phyloP scores from a whole-genome alignment of 140 eudicot genomes.

The Bidens hawaiensis region DNA sequence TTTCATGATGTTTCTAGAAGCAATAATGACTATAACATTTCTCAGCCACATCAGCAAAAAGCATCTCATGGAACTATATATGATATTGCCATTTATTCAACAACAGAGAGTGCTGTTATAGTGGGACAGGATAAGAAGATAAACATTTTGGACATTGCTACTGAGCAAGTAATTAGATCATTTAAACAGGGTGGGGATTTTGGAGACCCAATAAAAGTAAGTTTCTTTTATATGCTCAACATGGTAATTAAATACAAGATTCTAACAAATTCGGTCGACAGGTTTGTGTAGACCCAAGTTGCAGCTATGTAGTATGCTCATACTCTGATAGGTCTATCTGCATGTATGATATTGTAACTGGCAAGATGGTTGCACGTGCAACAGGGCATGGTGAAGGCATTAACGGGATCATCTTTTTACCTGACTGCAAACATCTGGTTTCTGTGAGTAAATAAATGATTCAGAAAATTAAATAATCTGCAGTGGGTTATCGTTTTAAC shows the following conservation, averaged over 20 bases:
- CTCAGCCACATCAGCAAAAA: constrained; percentile 35
- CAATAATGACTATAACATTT: constrained; percentile 26
- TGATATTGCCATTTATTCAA: constrained; percentile 48
- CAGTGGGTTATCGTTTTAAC: not conserved
- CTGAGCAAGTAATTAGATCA: constrained; percentile 48
- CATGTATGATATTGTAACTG: constrained; percentile 50
- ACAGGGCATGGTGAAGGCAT: constrained; percentile 57
- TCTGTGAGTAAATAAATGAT: constrained; percentile 47
- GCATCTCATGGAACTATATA: constrained; percentile 35
- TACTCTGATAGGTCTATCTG: constrained; percentile 56
- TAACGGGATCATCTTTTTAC: constrained; percentile 61
- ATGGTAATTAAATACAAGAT: constrained; percentile 9
- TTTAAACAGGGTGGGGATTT: constrained; percentile 41
- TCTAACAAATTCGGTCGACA: constrained; percentile 33
- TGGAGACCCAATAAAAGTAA: constrained; percentile 62
- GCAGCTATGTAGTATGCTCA: constrained; percentile 67
- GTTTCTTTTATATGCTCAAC: constrained; percentile 3
- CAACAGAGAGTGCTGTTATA: constrained; percentile 42
- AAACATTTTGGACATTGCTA: constrained; percentile 37
- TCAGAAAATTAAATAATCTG: not conserved
- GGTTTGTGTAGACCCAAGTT: constrained; percentile 64
- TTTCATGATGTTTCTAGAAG: constrained; percentile 38
- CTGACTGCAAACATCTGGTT: constrained; percentile 70
- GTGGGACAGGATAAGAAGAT: constrained; percentile 78
- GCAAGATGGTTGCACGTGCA: constrained; percentile 65